Base-by-base conservation (phyloP, 129 eudicot species). In the Flaveria sonorensis region DNA sequence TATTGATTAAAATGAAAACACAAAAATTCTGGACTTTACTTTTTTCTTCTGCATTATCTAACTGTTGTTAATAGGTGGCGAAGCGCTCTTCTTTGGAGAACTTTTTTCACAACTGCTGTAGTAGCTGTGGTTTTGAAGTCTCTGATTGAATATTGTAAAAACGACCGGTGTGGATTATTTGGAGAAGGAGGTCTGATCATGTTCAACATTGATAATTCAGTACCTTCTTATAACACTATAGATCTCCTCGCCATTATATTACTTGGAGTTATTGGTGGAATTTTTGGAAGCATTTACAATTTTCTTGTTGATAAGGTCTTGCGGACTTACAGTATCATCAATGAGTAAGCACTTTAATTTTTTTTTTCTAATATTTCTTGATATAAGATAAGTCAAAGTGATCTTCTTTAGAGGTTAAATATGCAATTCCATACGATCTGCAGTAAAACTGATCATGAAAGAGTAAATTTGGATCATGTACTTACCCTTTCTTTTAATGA, bases 71-170 rank as follows among this genome's bases (percentile, higher is more conserved):
- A 26, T 66, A 91, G 99, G 99, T 95, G 99, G 99, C 82, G 99
- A 69, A 91, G 96, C 76, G 97, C 99, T 78, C 99, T 95, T 83
- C 96, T 95, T 28, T 95, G 99, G 99, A 91, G 99, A 82, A 88
- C 99, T 10, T 95, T 95, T 81, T 95, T 95, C 83, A 95, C 97
- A 7, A 94, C 97, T 77, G 99, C 97, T 81, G 88, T 95, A 30
- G 99, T 91, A 50, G 99, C 99, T 72, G 85, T 95, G 52, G 91
- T 92, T 30, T 81, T 95, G 74, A 95, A 96, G 84, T 57, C 89
- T 74, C 79, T 91, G 55, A 91, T 91, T n/a, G 84, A 75, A 68
- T 78, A 83, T 70, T 95, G 99, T 74, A 76, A 78, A 77, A 83
- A 82, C 59, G 97, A 83, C 20, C 75, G 71, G 7, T 95, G 97